Evolutionary conservation across 495 filamentous ascomycete genomes (phyloP).

Genomic region (Penicillium odoratum): DNA sequence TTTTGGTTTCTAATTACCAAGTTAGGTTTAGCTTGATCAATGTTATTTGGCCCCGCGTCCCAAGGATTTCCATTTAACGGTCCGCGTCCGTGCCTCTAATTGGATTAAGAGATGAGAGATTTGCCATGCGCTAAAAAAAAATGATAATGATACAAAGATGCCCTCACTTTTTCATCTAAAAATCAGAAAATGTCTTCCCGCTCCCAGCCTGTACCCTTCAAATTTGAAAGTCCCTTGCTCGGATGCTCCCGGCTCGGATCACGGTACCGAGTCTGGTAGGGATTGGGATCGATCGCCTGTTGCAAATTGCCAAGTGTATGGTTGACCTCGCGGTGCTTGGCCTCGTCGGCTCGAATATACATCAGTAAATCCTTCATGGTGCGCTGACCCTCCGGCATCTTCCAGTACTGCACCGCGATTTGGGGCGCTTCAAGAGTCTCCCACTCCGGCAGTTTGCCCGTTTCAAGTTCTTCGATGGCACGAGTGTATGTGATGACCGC

Average conservation of each 20-base stretch:
- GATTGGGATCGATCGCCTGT: conserved; percentile 84
- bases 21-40: conserved; percentile 18
- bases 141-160: not conserved
- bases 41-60: conserved; percentile 3
- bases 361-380: conserved; percentile 83
- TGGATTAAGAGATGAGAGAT: not conserved
- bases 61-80: conserved; percentile 4
- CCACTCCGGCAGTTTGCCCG: conserved; percentile 82
- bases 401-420: conserved; percentile 87
- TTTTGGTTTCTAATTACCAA: not conserved
- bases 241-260: conserved; percentile 63
- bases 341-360: conserved; percentile 91
- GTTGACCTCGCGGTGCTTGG: conserved; percentile 97
- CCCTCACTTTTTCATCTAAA: not conserved
- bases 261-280: conserved; percentile 77
- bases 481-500: conserved; percentile 94
- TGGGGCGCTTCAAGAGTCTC: conserved; percentile 75
- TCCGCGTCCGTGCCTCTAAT: not conserved
- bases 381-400: conserved; percentile 80
- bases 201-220: conserved; percentile 77
- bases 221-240: conserved; percentile 64
- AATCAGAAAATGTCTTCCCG: conserved; percentile 63
- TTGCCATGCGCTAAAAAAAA: not conserved
- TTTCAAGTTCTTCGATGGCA: conserved; percentile 80
- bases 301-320: conserved; percentile 87